Evolutionary conservation across 2,329 filamentous ascomycete species (phyloP), one percentile per base, ranked within the genome.

Genomic region (Atkinsonella texensis): DNA sequence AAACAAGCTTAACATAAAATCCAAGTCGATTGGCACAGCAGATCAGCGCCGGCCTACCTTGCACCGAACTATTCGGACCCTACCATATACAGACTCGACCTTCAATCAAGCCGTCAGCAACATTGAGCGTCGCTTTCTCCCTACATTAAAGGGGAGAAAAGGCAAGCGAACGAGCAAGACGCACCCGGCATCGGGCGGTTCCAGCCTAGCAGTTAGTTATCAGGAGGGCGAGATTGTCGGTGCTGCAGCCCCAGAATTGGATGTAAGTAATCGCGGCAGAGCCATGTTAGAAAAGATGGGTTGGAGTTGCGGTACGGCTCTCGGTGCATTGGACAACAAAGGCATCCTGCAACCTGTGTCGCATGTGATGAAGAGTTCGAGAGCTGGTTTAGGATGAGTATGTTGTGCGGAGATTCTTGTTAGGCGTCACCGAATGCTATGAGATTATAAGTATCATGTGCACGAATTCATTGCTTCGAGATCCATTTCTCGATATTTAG

Each of bases 271-370:
- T 64, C 88, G 81, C 58, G 93, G 93, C 11, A 80, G 89, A 48
- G 81, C 82, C 3, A 87, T 98, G 81, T 70, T 98, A 56, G 89
- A 95, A 70, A 97, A 93, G 70, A 97, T 97, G 93, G 93, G 93
- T 3, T 98, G 93, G 90, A 86, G 80, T 55, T 84, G 77, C 49
- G 93, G 93, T 5, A 95, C 84, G 62, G 87, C 86, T 1, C 75
- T 98, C 1, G 93, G 93, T 49, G 81, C 87, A 11, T 64, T 74
- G 1, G 83, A 94, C 56, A 95, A 94, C 65, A 87, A 93, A 66
- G 93, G 93, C 33, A 93, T 95, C 49, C 68, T 95, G 56, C 81
- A 88, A 55, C 91, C 91, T 0, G 85, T 98, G 23, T 77, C 82
- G 28, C 90, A 95, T 57, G 80, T 93, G 28, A 85, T 98, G 59